Percentiles rank a stretch among this genome's conserved stretches.
These are phyloP conservation scores for Cyclocybe cylindracea DNA, from an alignment of 768 basidiomycete species.

Conservation along the genomic window DNA sequence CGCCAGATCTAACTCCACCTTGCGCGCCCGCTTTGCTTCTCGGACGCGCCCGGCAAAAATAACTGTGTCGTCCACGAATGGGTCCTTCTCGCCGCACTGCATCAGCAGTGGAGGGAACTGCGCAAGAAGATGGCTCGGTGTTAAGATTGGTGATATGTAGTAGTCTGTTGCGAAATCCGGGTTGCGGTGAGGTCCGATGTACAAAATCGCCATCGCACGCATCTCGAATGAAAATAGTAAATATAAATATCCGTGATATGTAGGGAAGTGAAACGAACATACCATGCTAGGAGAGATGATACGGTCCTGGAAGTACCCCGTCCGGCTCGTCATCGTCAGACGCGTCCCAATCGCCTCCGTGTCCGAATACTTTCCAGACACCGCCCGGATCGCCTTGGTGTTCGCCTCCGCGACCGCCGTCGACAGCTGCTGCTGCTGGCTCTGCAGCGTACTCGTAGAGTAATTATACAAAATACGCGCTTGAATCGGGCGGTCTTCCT, in stretches of 20 bases:
- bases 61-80: constrained; percentile 96
- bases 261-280: constrained; percentile 32
- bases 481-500: constrained; percentile 74
- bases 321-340: constrained; percentile 93
- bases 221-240: constrained; percentile 62
- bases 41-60: constrained; percentile 95
- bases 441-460: constrained; percentile 39
- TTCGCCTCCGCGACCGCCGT: constrained; percentile 53
- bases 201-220: constrained; percentile 98
- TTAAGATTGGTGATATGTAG: constrained; percentile 92
- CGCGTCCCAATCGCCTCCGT: constrained; percentile 78
- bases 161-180: constrained; percentile 97
- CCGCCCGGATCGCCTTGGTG: constrained; percentile 40
- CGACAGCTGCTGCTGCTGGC: constrained; percentile 53
- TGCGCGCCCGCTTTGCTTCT: constrained; percentile 88
- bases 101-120: constrained; percentile 93
- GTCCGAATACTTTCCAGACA: constrained; percentile 28
- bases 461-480: constrained; percentile 72
- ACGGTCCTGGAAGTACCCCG: constrained; percentile 91
- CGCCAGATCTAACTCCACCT: constrained; percentile 66
- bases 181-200: constrained; percentile 91
- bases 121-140: constrained; percentile 80
- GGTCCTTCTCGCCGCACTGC: constrained; percentile 93
- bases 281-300: constrained; percentile 97
- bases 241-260: neutral